Base-by-base conservation (phyloP, 441 rosid genomes). In the Aquilaria agallochum region DNA sequence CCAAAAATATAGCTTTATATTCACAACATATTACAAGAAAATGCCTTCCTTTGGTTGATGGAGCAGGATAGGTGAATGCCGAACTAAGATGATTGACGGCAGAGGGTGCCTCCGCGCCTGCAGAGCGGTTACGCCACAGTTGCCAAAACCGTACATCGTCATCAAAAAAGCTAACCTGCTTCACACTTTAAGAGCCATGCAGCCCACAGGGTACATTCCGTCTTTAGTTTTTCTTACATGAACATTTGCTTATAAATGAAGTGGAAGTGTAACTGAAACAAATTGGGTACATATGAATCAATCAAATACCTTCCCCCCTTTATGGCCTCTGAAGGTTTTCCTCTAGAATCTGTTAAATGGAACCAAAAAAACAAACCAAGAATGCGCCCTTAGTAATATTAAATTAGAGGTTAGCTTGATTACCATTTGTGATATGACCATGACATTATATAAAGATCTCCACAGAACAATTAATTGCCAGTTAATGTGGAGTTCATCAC, bases 81-180 rank as follows among this genome's bases (percentile, higher is more conserved):
- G 96, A 86, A 44, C 94, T 91, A 69, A 95, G 89, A 71, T 87
- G 85, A 66, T 79, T 81, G 49, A 82, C 94, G 55, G 96, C 95
- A 31, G 94, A 69, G 2, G 97, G 99, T 63, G 96, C 87, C 83
- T 95, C 96, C 13, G 97, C 94, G 65, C 96, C 99, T 7, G 96
- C 92, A 45, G 94, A 77, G 30, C 95, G 96, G 58, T 89, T 89
- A 3, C 90, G 85, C 96, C 94, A 94, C 52, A 89, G 90, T 77
- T 91, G 96, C 97, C 99, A 91, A 70, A 83, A 89, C 50, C 94
- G 88, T 30, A 91, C 99, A 66, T 94, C 99, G 30, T 94, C 99
- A 40, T 94, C 99, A 62, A 87, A 91, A 76, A 94, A 94, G 76
- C 78, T 83, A 68, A 94, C 95, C 85, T 94, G 97, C 84, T 91